These are phyloP conservation scores for Macaranga tanarius DNA, from an alignment of 441 rosid species.

Conservation along the genomic window DNA sequence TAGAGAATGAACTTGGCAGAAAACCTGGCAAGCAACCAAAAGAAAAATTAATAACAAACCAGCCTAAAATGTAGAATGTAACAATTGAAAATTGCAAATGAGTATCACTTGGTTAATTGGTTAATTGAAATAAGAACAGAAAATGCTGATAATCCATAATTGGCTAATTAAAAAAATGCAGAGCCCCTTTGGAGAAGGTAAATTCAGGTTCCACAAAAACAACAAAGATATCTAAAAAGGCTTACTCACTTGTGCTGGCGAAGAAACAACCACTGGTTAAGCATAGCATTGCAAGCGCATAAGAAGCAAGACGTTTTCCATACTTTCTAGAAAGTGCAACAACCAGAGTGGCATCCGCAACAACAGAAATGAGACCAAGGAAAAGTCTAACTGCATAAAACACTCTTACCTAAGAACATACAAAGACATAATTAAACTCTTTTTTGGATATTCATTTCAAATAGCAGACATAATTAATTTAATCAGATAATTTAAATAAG, in stretches of 20 bases:
- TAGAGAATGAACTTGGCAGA: conserved; percentile 94
- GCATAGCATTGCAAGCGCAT: conserved; percentile 92
- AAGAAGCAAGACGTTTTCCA: conserved; percentile 87
- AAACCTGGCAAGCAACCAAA: conserved; percentile 53
- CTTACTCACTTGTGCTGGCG: conserved; percentile 88
- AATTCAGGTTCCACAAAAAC: conserved; percentile 11
- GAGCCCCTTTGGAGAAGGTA: conserved; percentile 10
- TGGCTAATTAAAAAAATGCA: conserved; percentile 16
- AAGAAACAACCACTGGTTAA: conserved; percentile 97
- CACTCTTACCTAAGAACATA: conserved; percentile 60
- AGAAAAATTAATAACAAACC: neutral
- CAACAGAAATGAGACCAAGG: conserved; percentile 76
- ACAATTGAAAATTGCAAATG: neutral
- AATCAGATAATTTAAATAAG: neutral
- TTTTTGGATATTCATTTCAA: neutral
- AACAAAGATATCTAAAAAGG: neutral
- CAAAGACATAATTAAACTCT: neutral
- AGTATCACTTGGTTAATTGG: neutral
- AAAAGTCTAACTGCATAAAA: conserved; percentile 92
- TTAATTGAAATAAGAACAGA: neutral
- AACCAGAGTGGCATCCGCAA: conserved; percentile 76
- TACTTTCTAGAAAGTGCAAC: conserved; percentile 86
- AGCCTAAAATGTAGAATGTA: neutral
- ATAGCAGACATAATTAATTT: neutral
- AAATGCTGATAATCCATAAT: neutral